phyloP scores from a whole-genome alignment of 441 rosid genomes.

The Eruca vesicaria region DNA sequence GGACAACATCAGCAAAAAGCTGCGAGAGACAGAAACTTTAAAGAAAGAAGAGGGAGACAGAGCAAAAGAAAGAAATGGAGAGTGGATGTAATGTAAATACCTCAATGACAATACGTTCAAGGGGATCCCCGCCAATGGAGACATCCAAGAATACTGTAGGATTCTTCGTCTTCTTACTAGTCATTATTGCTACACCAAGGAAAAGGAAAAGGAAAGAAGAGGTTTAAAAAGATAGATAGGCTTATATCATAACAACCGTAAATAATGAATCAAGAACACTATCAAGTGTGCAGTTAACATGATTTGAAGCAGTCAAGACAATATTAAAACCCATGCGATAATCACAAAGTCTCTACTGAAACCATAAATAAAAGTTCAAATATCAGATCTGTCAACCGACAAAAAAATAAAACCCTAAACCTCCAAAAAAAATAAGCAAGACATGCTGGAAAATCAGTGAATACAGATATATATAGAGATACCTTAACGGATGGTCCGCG shows the following conservation, averaged over 20 bases:
- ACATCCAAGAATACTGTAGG: conserved; percentile 80
- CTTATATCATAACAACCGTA: no score
- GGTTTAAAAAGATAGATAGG: no score
- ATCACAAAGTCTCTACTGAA: neutral
- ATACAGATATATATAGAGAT: neutral
- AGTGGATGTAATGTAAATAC: conserved; percentile 39
- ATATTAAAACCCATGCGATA: neutral
- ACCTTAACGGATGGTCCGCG: neutral
- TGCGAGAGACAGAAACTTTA: conserved; percentile 23
- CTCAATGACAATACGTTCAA: conserved; percentile 76
- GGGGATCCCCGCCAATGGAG: conserved; percentile 68
- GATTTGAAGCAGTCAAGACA: neutral
- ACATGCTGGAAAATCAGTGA: neutral
- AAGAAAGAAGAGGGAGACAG: neutral
- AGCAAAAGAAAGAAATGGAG: neutral
- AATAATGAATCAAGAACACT: neutral
- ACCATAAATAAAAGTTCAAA: neutral
- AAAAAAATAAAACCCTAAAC: conserved; percentile 18
- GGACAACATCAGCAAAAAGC: conserved; percentile 93
- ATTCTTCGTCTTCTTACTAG: conserved; percentile 36
- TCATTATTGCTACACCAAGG: conserved; percentile 49
- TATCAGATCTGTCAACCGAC: conserved; percentile 1
- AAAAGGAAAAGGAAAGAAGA: no score
- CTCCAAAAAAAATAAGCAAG: neutral
- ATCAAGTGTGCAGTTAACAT: neutral